These are phyloP conservation scores for Ophiocordyceps camponoti-leonardi DNA, from an alignment of 2,329 filamentous ascomycete genomes.

Conservation along the genomic window DNA sequence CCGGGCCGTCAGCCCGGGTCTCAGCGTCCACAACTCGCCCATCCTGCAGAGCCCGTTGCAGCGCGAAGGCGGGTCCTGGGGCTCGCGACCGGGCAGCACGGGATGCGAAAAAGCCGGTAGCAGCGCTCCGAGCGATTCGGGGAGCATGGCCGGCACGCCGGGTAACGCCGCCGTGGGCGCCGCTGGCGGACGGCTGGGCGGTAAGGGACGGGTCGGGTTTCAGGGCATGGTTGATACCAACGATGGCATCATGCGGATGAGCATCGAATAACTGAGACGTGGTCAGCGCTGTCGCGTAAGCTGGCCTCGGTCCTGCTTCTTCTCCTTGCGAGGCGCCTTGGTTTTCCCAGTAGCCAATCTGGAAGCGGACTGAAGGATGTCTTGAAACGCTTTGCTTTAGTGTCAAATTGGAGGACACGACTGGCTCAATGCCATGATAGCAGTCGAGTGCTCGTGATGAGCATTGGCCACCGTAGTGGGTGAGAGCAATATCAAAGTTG, in stretches of 20 bases:
- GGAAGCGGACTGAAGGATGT: background rate
- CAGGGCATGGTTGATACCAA: conserved; percentile 95
- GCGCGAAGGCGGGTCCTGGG: conserved; percentile 53
- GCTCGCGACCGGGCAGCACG: conserved; percentile 49
- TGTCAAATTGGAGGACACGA: background rate
- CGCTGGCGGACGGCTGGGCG: conserved; percentile 25
- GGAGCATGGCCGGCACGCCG: conserved; percentile 17
- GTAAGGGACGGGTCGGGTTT: conserved; percentile 53
- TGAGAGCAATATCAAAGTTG: background rate
- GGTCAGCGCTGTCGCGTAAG: background rate
- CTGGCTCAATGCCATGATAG: background rate
- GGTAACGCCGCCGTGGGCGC: conserved; percentile 14
- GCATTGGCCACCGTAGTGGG: background rate
- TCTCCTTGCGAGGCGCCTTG: background rate
- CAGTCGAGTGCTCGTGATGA: background rate
- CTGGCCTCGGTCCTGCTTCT: background rate
- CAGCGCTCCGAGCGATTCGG: conserved; percentile 33
- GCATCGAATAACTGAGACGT: conserved; percentile 52
- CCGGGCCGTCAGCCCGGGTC: conserved; percentile 75
- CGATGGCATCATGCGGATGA: conserved; percentile 92
- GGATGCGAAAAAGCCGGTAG: conserved; percentile 33
- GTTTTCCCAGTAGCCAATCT: too few relatives aligned
- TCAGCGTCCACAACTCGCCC: conserved; percentile 82
- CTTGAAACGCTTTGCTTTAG: background rate
- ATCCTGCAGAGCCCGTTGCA: conserved; percentile 72